Conservation (phyloP, 345 rosid genomes). For the Aquilaria yunnanensis region DNA sequence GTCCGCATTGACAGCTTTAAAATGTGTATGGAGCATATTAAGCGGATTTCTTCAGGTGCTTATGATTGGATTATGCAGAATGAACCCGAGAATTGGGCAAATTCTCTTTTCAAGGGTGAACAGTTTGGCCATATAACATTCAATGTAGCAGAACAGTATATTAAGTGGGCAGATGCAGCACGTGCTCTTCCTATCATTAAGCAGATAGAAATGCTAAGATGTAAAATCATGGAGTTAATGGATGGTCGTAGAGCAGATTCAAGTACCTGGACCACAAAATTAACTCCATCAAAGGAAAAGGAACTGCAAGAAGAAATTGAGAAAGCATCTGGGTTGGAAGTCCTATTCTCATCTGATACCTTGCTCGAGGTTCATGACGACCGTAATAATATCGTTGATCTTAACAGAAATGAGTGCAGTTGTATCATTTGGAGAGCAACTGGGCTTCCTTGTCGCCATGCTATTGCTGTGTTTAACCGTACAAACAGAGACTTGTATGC, state of each 20-base stretch:
- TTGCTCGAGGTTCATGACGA: conserved; percentile 87
- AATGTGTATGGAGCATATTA: conserved; percentile 51
- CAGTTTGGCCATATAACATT: conserved; percentile 51
- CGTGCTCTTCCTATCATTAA: conserved; percentile 60
- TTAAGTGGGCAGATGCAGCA: conserved; percentile 69
- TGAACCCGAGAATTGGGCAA: conserved; percentile 65
- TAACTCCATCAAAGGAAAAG: conserved; percentile 73
- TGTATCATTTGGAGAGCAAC: conserved; percentile 68
- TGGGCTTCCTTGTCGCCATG: conserved; percentile 80
- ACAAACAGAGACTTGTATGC: conserved; percentile 44
- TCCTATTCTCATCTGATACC: conserved; percentile 68
- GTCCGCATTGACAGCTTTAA: conserved; percentile 52
- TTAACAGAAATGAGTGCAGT: conserved; percentile 53
- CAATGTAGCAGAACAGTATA: conserved; percentile 49
- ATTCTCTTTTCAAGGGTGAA: conserved; percentile 68
- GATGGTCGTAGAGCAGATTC: conserved; percentile 37
- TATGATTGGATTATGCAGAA: conserved; percentile 80
- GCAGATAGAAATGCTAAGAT: conserved; percentile 48
- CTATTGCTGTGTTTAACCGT: conserved; percentile 64
- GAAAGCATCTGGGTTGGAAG: conserved; percentile 44
- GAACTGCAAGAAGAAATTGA: conserved; percentile 47
- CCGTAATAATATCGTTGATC: conserved; percentile 64
- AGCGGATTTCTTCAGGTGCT: conserved; percentile 54
- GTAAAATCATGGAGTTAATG: conserved; percentile 52
- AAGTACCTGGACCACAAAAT: conserved; percentile 46